phyloP scores from a whole-genome alignment of 164 flowering plant genomes.

The Nymphaea thermarum region DNA sequence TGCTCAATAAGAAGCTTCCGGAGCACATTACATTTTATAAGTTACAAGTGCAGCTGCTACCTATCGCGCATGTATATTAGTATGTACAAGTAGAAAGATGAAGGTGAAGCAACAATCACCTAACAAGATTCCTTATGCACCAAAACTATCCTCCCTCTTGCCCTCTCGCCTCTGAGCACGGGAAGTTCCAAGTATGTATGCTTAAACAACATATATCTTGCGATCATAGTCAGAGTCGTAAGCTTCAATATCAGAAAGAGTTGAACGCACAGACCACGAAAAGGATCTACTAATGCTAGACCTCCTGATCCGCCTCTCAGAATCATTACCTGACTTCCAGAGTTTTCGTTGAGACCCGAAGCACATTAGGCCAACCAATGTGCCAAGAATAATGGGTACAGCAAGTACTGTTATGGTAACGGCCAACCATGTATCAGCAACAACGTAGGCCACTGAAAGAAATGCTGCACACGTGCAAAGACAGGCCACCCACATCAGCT shows the following conservation, averaged over 20 bases:
- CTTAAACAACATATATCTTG: slow-evolving; percentile 54
- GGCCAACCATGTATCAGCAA: slow-evolving; percentile 81
- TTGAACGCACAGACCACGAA: slow-evolving; percentile 61
- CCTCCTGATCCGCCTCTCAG: slow-evolving; percentile 68
- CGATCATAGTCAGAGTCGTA: slow-evolving; percentile 64
- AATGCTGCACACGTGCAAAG: slow-evolving; percentile 82
- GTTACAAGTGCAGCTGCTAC: too few relatives aligned
- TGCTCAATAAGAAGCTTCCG: too few relatives aligned
- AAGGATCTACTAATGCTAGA: slow-evolving; percentile 80
- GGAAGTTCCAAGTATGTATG: too few relatives aligned
- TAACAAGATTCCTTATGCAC: too few relatives aligned
- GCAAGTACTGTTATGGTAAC: slow-evolving; percentile 53
- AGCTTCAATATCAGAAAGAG: slow-evolving; percentile 64
- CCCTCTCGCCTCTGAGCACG: too few relatives aligned
- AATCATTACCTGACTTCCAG: slow-evolving; percentile 32
- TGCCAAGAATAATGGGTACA: slow-evolving; percentile 57
- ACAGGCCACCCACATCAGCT: slow-evolving; percentile 95
- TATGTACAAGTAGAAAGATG: too few relatives aligned
- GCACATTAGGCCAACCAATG: slow-evolving; percentile 77
- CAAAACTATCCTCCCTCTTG: too few relatives aligned
- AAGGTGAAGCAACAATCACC: too few relatives aligned
- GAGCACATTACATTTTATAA: too few relatives aligned
- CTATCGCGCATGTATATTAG: too few relatives aligned
- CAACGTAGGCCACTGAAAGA: slow-evolving; percentile 61
- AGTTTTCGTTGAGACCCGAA: slow-evolving; percentile 68